Evolutionary conservation across 129 eudicot species (phyloP).

Genomic region (Helichrysum umbraculigerum): DNA sequence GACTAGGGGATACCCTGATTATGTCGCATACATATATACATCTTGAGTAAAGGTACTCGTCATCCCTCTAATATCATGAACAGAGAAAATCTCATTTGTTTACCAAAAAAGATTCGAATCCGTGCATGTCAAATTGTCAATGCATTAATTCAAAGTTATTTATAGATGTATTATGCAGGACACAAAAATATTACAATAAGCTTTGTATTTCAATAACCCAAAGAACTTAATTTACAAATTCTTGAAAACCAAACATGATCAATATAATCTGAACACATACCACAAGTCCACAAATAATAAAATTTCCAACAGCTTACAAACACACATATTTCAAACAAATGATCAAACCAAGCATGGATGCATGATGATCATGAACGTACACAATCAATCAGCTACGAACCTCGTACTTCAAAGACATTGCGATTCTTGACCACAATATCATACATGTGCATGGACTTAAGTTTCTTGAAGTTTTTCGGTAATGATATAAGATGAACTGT

Average conservation of each 20-base stretch:
- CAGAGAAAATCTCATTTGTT: no score
- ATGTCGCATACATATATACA: no score
- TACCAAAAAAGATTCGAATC: not conserved
- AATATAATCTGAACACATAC: slow-evolving; percentile 4
- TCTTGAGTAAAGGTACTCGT: no score
- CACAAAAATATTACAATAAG: not conserved
- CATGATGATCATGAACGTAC: slow-evolving; percentile 10
- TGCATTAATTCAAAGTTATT: no score
- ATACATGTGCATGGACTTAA: slow-evolving; percentile 91
- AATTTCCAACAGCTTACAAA: not conserved
- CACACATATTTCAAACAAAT: slow-evolving; percentile 10
- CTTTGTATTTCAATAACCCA: slow-evolving; percentile 10
- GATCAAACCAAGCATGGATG: slow-evolving; percentile 3
- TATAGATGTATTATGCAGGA: no score
- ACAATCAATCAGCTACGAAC: slow-evolving; percentile 22
- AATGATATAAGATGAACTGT: slow-evolving; percentile 84
- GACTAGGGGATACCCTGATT: no score
- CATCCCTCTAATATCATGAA: no score
- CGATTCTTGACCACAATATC: slow-evolving; percentile 91
- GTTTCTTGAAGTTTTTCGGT: slow-evolving; percentile 69
- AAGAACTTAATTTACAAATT: slow-evolving; percentile 7
- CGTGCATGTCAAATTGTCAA: no score
- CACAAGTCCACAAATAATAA: slow-evolving; percentile 23
- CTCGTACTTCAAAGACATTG: slow-evolving; percentile 80
- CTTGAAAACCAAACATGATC: not conserved